Evolutionary conservation across 2,329 filamentous ascomycete genomes (phyloP).

Genomic region (Coleophoma eucalyptorum): DNA sequence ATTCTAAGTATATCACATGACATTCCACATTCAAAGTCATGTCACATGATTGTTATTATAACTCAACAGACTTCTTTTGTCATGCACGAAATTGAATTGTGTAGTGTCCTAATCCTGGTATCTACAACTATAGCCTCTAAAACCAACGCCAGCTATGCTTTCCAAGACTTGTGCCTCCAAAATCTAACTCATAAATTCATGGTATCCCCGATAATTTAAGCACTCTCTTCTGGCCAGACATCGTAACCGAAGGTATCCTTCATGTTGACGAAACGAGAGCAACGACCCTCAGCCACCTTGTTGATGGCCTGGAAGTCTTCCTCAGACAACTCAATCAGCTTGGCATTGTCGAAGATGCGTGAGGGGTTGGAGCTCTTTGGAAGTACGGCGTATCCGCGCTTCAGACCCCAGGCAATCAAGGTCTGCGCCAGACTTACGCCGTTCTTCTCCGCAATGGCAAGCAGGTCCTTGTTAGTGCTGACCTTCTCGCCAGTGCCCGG

Average conservation of each 20-base stretch:
- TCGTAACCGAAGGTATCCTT: conserved; percentile 76
- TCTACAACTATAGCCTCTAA: too few relatives aligned
- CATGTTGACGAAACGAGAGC: conserved; percentile 76
- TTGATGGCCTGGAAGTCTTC: conserved; percentile 56
- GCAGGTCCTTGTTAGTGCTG: conserved; percentile 55
- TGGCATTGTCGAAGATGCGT: conserved; percentile 66
- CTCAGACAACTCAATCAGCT: conserved; percentile 59
- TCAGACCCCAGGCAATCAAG: conserved; percentile 69
- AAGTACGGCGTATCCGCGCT: conserved; percentile 65
- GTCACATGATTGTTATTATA: too few relatives aligned
- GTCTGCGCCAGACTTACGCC: conserved; percentile 57
- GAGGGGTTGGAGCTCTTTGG: conserved; percentile 68
- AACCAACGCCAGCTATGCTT: too few relatives aligned
- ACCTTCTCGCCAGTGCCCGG: conserved; percentile 66
- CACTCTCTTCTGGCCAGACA: conserved; percentile 58
- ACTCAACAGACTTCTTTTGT: too few relatives aligned
- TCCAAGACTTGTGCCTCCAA: too few relatives aligned
- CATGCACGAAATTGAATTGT: too few relatives aligned
- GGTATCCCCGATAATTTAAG: not conserved
- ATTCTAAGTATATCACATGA: too few relatives aligned
- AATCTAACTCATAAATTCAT: not conserved
- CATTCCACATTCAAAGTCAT: too few relatives aligned
- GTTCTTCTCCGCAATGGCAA: conserved; percentile 62
- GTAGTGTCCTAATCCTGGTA: too few relatives aligned
- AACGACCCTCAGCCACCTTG: conserved; percentile 59